Conservation (phyloP, 768 basidiomycete species). For the Dioszegia aurantiaca region DNA sequence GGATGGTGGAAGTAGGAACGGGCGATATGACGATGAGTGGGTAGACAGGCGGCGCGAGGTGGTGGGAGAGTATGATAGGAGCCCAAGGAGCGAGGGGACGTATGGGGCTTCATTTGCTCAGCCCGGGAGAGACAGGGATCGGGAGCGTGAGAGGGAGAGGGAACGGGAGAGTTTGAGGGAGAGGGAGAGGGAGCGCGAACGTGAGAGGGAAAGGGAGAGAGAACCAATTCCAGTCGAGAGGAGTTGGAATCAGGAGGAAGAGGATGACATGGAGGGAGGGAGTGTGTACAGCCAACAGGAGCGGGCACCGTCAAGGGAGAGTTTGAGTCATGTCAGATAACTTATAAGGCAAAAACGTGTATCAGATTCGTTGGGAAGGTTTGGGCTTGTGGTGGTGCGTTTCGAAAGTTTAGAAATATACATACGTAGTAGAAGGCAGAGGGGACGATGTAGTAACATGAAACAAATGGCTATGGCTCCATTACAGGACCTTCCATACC, state of each 20-base stretch:
- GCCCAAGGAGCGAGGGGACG: conserved; percentile 2
- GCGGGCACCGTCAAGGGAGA: conserved; percentile 1
- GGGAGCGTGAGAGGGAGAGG: background rate
- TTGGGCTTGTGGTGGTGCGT: too few species aligned
- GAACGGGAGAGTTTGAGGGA: background rate
- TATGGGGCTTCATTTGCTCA: background rate
- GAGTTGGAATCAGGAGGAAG: background rate
- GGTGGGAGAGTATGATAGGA: conserved; percentile 4
- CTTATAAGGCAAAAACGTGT: too few species aligned
- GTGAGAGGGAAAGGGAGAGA: background rate
- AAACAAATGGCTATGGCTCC: too few species aligned
- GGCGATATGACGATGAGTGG: conserved; percentile 2
- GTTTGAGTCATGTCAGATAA: background rate
- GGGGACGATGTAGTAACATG: too few species aligned
- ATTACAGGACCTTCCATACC: too few species aligned
- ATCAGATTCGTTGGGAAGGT: too few species aligned
- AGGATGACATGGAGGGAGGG: conserved; percentile 2
- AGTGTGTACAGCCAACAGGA: conserved; percentile 14
- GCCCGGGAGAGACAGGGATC: too few species aligned
- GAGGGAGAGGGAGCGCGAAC: too few species aligned
- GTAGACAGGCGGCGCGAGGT: background rate
- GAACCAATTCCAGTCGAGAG: background rate
- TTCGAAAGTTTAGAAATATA: too few species aligned
- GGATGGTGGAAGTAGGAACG: background rate
- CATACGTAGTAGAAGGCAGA: too few species aligned